Evolutionary conservation across 2,329 filamentous ascomycete species (phyloP), one percentile per base, ranked within the genome.

Genomic region (Stachybotrys chlorohalonatus): DNA sequence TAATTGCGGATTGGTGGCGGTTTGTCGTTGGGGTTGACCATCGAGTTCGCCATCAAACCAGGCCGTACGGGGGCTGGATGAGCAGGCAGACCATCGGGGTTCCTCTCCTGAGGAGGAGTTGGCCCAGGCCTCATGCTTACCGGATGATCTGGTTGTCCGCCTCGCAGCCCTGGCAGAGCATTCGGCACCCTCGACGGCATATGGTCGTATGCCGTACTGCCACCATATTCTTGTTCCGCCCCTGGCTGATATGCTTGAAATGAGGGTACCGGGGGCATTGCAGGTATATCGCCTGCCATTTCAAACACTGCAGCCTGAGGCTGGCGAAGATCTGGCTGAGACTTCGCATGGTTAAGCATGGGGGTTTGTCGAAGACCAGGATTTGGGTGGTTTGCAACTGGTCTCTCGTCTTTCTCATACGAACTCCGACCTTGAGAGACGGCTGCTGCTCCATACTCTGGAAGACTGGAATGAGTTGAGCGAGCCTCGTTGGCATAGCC

Each of bases 271-370:
- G 71, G 74, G 11, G 84, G 83, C 32, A 85, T 69, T 3, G 76
- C 73, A 24, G 82, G 82, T 17, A 77, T 75, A 60, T 89, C 84
- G 31, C 74, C 78, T 2, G 82, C 84, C 79, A 92, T 86, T 63
- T 90, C 89, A 60, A 90, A 90, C 1, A 88, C 78, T 8, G 87
- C 87, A 2, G 82, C 76, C 61, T 88, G 83, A 4, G 80, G 78
- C 59, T 83, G 78, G 42, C 81, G 76, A 55, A 87, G 70, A 63
- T 87, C 81, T 32, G 85, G 84, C 63, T 89, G 85, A 11, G 85
- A 89, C 59, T 84, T 84, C 15, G 83, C 82, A 56, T 80, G 78
- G 56, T 75, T 80, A 52, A 85, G 67, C 60, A 81, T 77, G 24
- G 77, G 79, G 45, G 71, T 76, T 64, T 73, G 77, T 60, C 70